Evolutionary conservation across 768 basidiomycete species (phyloP), one percentile per base, ranked within the genome.

Genomic region (Tephrocybe sp.): DNA sequence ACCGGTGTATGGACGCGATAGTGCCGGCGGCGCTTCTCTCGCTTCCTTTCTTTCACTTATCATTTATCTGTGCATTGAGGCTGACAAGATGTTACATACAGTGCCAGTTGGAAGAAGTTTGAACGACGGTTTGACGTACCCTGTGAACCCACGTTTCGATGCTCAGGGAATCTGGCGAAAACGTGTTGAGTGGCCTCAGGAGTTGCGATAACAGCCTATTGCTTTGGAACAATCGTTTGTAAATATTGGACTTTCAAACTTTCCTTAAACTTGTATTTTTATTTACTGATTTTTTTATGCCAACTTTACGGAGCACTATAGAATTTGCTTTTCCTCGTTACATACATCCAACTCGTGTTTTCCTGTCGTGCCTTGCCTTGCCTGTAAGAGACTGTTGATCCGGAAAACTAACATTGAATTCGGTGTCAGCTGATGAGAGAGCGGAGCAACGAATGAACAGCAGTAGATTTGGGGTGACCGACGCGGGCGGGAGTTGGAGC

Each of bases 81-180:
- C 45, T 50, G 19, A 53, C 77, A 72, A 29, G 22, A 24, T 15
- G n/a, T 41, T 49, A 30, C 75, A 73, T 11, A 60, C 76, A 66
- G 87, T 88, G n/a, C 77, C 78, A 18, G 65, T 76, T 34, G 75
- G 75, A 46, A 68, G 66, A 36, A 73, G 70, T 21, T 64, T 69
- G 44, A 70, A 68, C 40, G 82, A 89, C 59, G 90, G 89, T 3
- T 51, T 87, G 21, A 66, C 67, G 27, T 91, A 83, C 60, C 77
- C 77, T 16, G 72, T 75, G 10, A 92, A 91, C 59, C 86, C 86
- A 31, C 77, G 90, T 13, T 91, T 89, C 63, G 84, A 86, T 60
- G 55, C 61, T 1, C 77, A 84, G 39, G 90, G 90, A 42, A 71
- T 80, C 31, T 85, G 84, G 83, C 67, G 75, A 46, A 73, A 76